Evolutionary conservation across 805 yeast genomes (phyloP), one percentile per base, ranked within the genome.

Genomic region (Yueomyces sinensis): DNA sequence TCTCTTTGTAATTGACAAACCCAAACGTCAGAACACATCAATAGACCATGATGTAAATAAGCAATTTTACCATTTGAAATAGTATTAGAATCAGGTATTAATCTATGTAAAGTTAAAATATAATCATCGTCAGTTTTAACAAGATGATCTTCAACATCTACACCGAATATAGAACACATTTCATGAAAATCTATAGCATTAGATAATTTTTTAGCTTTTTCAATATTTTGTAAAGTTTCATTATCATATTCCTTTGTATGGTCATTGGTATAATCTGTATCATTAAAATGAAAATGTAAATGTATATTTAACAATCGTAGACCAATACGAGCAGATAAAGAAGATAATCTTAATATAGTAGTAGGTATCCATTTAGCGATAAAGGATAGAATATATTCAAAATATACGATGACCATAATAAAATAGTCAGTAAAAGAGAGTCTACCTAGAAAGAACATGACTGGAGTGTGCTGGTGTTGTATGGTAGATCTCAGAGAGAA

Each of bases 11-110:
- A 37, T 36, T 61, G 58, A 52, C 74, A 68, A 50, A 75, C 55
- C 93, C 94, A 80, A 18, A 82, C 65, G 49, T 91, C 97, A 31
- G 87, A 75, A 53, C 76, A 77, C 91, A 86, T 87, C 40, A 89
- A 63, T 33, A 89, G 62, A 1, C 97, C 97, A 50, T 89, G 97
- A 52, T 89, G 97, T 35, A 89, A 67, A 52, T 82, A 89, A 0
- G 82, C 81, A 1, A 79, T 77, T 35, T 70, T 66, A 1, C 56
- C 58, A 33, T 54, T 50, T 13, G 62, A 41, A 9, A 43, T 48
- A 13, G 34, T 29, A 22, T 27, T 14, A 27, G 38, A 31, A 24
- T 32, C 32, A 7, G 72, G 71, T 32, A 68, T 68, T 2, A 83
- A 65, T 32, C 94, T 62, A 49, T 87, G 95, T 3, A 84, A 43